These are phyloP conservation scores for Elsinoe arachidis DNA, from an alignment of 2,329 filamentous ascomycete genomes.

Conservation along the genomic window DNA sequence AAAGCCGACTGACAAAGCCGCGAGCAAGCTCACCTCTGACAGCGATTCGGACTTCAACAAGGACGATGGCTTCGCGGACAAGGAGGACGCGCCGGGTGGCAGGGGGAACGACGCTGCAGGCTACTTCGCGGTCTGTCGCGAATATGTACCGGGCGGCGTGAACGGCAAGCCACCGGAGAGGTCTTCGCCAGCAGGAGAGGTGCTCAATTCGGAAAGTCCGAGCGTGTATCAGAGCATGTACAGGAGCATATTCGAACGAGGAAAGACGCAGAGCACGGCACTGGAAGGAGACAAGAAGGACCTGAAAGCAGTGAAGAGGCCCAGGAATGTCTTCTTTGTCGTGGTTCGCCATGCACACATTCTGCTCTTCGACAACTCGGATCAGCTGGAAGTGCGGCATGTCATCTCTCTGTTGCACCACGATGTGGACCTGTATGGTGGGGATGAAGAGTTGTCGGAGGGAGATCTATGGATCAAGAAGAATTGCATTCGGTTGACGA, in stretches of 20 bases:
- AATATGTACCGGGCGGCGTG: slow-evolving; percentile 84
- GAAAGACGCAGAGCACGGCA: slow-evolving; percentile 48
- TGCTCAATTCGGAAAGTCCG: slow-evolving; percentile 58
- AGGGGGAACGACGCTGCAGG: slow-evolving; percentile 69
- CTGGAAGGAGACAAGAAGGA: slow-evolving; percentile 45
- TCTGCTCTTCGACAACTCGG: slow-evolving; percentile 94
- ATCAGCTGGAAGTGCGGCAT: slow-evolving; percentile 91
- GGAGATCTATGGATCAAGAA: slow-evolving; percentile 94
- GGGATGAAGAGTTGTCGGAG: slow-evolving; percentile 60
- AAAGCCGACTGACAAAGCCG: neutral
- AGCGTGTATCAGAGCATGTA: slow-evolving; percentile 99
- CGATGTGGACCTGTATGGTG: slow-evolving; percentile 74
- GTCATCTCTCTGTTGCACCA: slow-evolving; percentile 90
- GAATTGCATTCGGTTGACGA: slow-evolving; percentile 75
- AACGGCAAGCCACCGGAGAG: slow-evolving; percentile 89
- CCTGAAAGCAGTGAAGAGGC: slow-evolving; percentile 46
- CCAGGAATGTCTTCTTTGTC: slow-evolving; percentile 87
- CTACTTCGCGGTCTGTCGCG: slow-evolving; percentile 90
- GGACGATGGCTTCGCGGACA: slow-evolving; percentile 37
- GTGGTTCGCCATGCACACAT: slow-evolving; percentile 86
- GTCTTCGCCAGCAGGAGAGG: slow-evolving; percentile 70
- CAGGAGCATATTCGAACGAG: slow-evolving; percentile 81
- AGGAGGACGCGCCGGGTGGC: slow-evolving; percentile 52
- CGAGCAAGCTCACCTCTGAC: slow-evolving; percentile 33
- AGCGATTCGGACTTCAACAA: slow-evolving; percentile 25